Evolutionary conservation across 768 basidiomycete genomes (phyloP).

Genomic region (Pulveroboletus sp.): DNA sequence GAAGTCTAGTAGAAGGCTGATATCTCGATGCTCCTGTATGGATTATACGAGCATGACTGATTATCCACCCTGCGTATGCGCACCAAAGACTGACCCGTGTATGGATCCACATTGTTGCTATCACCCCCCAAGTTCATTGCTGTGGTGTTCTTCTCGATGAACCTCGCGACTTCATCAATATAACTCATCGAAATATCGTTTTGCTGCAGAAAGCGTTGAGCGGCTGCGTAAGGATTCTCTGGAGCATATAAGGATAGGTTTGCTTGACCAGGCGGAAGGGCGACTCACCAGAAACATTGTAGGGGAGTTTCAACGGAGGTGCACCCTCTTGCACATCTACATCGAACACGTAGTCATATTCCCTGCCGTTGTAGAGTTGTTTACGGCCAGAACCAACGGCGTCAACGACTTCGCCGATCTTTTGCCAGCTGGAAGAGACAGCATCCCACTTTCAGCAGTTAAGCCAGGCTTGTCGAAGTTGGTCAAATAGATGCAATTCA

Average conservation of each 20-base stretch:
- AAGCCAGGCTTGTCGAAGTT: not conserved
- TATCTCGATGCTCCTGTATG: conserved; percentile 62
- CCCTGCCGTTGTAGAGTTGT: conserved; percentile 87
- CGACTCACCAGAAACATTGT: conserved; percentile 73
- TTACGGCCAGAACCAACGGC: conserved; percentile 87
- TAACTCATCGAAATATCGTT: conserved; percentile 83
- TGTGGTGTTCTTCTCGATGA: conserved; percentile 88
- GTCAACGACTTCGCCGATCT: conserved; percentile 94
- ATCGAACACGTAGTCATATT: conserved; percentile 99
- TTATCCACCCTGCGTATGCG: not conserved
- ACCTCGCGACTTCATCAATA: conserved; percentile 84
- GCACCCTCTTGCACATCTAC: conserved; percentile 93
- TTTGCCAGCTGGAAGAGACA: conserved; percentile 69
- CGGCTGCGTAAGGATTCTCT: conserved; percentile 92
- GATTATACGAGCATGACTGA: not conserved
- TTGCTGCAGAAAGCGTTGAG: conserved; percentile 77
- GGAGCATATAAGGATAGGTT: conserved; percentile 3
- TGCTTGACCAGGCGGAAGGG: not conserved
- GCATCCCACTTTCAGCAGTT: conserved; percentile 70
- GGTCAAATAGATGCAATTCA: conserved; percentile 27
- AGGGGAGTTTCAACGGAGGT: conserved; percentile 91
- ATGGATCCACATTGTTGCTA: conserved; percentile 79
- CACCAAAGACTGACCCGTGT: conserved; percentile 55
- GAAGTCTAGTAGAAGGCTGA: conserved; percentile 38
- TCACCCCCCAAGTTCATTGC: conserved; percentile 66